phyloP scores from a whole-genome alignment of 208 protist genomes.

The Wallacemonas sp. region DNA sequence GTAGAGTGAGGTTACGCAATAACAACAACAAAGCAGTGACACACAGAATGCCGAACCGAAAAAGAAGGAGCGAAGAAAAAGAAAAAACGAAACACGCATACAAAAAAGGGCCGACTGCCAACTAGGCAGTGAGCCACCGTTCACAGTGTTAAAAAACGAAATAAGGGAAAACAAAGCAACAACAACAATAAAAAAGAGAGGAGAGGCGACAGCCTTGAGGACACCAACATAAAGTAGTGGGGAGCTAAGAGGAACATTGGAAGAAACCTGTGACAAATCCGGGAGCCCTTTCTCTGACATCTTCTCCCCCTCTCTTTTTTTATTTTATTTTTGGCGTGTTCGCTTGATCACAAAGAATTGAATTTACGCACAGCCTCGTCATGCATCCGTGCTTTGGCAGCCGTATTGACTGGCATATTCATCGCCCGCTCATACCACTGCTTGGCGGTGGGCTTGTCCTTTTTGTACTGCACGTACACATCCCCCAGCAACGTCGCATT shows the following conservation, averaged over 20 bases:
- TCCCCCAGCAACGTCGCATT: conserved; percentile 76
- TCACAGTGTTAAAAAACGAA: no score
- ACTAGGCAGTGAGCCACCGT: no score
- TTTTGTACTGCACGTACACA: conserved; percentile 55
- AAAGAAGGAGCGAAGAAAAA: no score
- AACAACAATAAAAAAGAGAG: conserved; percentile 9
- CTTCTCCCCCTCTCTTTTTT: conserved; percentile 4
- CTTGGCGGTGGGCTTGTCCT: conserved; percentile 55
- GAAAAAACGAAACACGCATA: no score
- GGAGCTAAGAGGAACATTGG: no score
- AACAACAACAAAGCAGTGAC: no score
- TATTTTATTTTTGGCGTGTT: conserved; percentile 2
- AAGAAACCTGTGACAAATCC: no score
- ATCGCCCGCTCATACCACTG: conserved; percentile 82
- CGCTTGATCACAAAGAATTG: conserved; percentile 44
- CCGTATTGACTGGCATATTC: conserved; percentile 49
- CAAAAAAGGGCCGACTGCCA: no score
- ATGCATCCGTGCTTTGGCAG: conserved; percentile 56
- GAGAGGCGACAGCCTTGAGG: no score
- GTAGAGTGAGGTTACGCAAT: no score
- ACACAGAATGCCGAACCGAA: no score
- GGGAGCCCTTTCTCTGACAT: not conserved
- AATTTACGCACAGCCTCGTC: conserved; percentile 55
- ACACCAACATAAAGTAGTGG: no score
- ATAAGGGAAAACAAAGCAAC: not conserved